Percentiles rank a stretch among this genome's conserved stretches.
These are phyloP conservation scores for Malus sieversii DNA, from an alignment of 306 rosid species.

Conservation along the genomic window DNA sequence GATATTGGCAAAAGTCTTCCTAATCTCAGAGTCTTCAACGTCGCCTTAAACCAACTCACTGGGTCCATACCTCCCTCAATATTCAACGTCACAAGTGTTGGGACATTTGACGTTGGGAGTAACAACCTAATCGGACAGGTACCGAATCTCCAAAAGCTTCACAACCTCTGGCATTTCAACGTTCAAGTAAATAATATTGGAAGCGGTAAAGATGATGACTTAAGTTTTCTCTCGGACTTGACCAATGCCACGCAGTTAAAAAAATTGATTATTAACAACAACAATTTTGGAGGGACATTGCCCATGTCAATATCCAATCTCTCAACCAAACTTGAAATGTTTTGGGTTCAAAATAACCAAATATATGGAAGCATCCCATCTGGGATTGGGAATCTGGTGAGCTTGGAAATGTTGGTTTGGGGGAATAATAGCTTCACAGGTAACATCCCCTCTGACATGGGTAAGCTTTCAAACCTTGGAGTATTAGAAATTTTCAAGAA, in stretches of 20 bases:
- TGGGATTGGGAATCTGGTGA: too few relatives aligned
- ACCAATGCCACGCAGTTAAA: not conserved
- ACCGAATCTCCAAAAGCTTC: not conserved
- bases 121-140: not conserved
- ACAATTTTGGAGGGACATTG: slow-evolving; percentile 7
- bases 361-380: too few relatives aligned
- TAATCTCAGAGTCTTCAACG: not conserved
- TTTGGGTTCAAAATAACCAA: too few relatives aligned
- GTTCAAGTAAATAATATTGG: not conserved
- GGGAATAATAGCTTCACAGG: too few relatives aligned
- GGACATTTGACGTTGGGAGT: rapidly evolving
- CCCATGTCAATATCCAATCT: not conserved
- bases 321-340: not conserved
- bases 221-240: not conserved
- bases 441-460: too few relatives aligned
- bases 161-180: not conserved
- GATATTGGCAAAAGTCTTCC: not conserved
- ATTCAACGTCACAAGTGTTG: not conserved
- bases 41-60: rapidly evolving
- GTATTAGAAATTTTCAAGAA: too few relatives aligned
- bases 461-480: too few relatives aligned
- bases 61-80: not conserved
- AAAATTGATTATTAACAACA: rapidly evolving
- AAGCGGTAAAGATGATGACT: not conserved
- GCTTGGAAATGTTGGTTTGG: too few relatives aligned